Base-by-base conservation (phyloP, 129 eudicot species). In the Lonicera japonica region DNA sequence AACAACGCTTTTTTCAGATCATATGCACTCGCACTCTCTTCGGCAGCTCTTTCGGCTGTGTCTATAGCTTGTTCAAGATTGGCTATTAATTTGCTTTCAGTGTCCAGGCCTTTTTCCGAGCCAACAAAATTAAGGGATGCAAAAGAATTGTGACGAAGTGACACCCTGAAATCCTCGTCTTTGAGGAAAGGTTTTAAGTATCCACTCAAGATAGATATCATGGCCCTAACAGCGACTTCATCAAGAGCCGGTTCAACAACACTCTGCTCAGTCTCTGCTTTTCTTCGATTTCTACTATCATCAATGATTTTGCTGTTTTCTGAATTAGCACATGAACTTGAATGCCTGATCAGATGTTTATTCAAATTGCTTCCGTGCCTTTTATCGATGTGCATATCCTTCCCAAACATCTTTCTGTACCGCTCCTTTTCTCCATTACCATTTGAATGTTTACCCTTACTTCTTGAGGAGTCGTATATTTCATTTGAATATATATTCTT, bases 41-140 rank as follows among this genome's bases (percentile, higher is more conserved):
- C 86, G 9, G 80, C 89, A 59, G 94, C 89, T 41, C 76, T 84
- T 84, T 87, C 95, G 36, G 79, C 89, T 18, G 75, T 74, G 70
- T 82, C 96, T 55, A 84, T 88, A 10, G 92, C 96, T 77, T 88
- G 84, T 39, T 88, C 96, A 8, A 88, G 89, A 64, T 76, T 88
- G 8, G 79, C 78, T 62, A 88, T 68, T 55, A 84, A 75, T 72
- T 79, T 88, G 72, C 86, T 81, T 74, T 88, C 92, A 40, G 75
- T 63, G 34, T 47, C 24, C 25, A 77, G 68, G 67, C 79, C 73
- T 22, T 77, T 84, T 61, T 77, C 82, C 38, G 64, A 40, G 69
- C 78, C 86, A 16, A 61, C 63, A 24, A 64, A 63, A 60, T 80
- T 77, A 56, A 86, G 77, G 39, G 90, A 82, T 10, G 90, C 75